Evolutionary conservation across 2,329 filamentous ascomycete genomes (phyloP).

Genomic region (Pseudopyricularia cyperi): DNA sequence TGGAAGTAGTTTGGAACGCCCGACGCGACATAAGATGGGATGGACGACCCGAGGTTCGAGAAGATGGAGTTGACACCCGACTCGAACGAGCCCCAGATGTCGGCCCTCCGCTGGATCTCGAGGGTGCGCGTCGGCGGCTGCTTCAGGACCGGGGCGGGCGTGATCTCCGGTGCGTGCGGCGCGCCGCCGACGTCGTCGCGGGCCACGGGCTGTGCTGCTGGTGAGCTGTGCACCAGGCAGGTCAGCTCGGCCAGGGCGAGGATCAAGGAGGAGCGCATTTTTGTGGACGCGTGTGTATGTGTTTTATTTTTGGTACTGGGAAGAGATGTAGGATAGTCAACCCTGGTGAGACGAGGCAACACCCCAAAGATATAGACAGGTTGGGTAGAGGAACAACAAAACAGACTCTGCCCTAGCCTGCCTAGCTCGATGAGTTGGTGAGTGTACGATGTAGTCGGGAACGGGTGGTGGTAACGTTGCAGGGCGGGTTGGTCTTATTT

Average conservation of each 20-base stretch:
- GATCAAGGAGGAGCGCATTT: neutral
- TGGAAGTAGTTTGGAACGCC: constrained; percentile 58
- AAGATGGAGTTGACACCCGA: constrained; percentile 38
- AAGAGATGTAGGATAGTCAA: no score
- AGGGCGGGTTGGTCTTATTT: no score
- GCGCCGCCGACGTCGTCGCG: neutral
- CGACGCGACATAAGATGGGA: constrained; percentile 47
- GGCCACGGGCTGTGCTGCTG: constrained; percentile 1
- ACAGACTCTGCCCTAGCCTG: no score
- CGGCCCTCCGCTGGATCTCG: constrained; percentile 14
- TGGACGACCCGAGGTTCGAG: constrained; percentile 35
- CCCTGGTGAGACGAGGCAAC: no score
- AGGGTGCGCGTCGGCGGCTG: constrained; percentile 9
- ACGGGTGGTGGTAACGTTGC: no score
- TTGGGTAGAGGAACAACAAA: no score
- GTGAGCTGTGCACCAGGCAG: neutral
- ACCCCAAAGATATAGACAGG: no score
- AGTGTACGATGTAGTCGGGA: no score
- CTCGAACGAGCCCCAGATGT: constrained; percentile 26
- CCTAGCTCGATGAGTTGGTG: no score
- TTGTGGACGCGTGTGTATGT: no score
- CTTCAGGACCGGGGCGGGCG: constrained; percentile 11
- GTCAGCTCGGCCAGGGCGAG: neutral
- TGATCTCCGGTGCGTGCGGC: constrained; percentile 12
- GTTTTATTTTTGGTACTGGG: no score